Conservation (phyloP, 345 rosid genomes). For the Eucalyptus erythrocorys region DNA sequence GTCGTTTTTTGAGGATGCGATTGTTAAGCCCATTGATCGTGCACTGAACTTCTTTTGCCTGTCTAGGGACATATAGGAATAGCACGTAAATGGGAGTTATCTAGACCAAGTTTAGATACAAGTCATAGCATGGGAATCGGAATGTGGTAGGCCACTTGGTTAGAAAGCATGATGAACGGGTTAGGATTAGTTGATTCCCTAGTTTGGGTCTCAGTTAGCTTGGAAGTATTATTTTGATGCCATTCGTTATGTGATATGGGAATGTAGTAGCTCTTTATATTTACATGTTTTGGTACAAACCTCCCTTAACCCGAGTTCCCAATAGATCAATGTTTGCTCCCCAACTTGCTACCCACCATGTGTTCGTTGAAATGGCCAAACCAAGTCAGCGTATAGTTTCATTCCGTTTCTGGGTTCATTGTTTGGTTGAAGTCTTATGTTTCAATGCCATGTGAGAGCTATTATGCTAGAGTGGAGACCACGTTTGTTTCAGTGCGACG, state of each 20-base stretch:
- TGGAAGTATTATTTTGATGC: not conserved
- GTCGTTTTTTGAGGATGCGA: not conserved
- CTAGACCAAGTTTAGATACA: not conserved
- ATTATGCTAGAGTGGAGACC: too few relatives aligned
- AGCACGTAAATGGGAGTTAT: not conserved
- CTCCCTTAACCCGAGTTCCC: too few relatives aligned
- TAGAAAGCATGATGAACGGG: not conserved
- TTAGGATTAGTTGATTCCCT: too few relatives aligned
- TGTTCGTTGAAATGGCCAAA: too few relatives aligned
- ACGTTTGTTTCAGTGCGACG: not conserved
- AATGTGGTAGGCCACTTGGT: not conserved
- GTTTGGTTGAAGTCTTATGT: too few relatives aligned
- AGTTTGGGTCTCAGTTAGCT: not conserved
- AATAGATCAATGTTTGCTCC: too few relatives aligned
- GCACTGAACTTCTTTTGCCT: not conserved
- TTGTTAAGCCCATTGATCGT: not conserved
- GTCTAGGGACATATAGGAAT: not conserved
- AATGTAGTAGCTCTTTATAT: not conserved
- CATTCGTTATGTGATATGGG: not conserved
- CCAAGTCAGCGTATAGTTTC: too few relatives aligned
- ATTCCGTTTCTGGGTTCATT: too few relatives aligned
- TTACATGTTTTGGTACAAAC: too few relatives aligned
- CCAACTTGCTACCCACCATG: too few relatives aligned
- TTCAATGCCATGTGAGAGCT: too few relatives aligned
- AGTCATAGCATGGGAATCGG: not conserved